A percentile compares a stretch with the other conserved stretches of the same genome.
Evolutionary conservation across 768 basidiomycete genomes (phyloP).

Genomic region (Melanogaster broomeanus): DNA sequence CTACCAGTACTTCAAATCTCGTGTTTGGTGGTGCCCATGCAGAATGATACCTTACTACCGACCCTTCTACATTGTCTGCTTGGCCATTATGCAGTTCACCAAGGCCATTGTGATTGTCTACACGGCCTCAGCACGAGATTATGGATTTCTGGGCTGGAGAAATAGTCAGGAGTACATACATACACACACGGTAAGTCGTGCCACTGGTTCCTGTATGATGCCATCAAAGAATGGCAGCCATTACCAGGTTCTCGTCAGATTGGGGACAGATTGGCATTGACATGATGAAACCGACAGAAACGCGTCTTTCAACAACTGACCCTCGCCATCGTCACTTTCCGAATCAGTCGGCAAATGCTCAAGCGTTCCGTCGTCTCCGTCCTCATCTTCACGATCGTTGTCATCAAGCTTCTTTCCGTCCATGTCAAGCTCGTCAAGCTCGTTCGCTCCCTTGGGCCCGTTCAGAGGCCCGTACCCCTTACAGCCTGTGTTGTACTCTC

Average conservation of each 20-base stretch:
- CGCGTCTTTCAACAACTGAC: slow-evolving; percentile 25
- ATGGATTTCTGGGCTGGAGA: slow-evolving; percentile 12
- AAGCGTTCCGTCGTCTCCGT: slow-evolving; percentile 31
- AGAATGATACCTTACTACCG: slow-evolving; percentile 17
- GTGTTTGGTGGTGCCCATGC: not conserved
- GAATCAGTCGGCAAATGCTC: slow-evolving; percentile 27
- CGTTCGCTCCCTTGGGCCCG: slow-evolving; percentile 24
- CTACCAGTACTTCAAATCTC: too few relatives aligned
- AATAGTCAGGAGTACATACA: slow-evolving; percentile 21
- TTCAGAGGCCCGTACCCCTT: slow-evolving; percentile 27
- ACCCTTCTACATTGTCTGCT: slow-evolving; percentile 14
- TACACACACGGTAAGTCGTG: slow-evolving; percentile 20
- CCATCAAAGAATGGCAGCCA: too few relatives aligned
- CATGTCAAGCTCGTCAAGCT: slow-evolving; percentile 32
- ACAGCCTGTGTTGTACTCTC: slow-evolving; percentile 24
- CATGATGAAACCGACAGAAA: slow-evolving; percentile 8
- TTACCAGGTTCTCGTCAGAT: too few relatives aligned
- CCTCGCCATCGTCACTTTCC: slow-evolving; percentile 28
- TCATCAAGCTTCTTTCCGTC: slow-evolving; percentile 29
- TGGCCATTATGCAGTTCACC: slow-evolving; percentile 18
- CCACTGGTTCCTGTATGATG: not conserved
- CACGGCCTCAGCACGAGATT: slow-evolving; percentile 23
- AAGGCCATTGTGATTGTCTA: slow-evolving; percentile 17
- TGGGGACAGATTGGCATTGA: not conserved
- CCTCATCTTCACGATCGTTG: slow-evolving; percentile 31